Evolutionary conservation across 2,329 filamentous ascomycete species (phyloP), one percentile per base, ranked within the genome.

Genomic region (Nemania sp.): DNA sequence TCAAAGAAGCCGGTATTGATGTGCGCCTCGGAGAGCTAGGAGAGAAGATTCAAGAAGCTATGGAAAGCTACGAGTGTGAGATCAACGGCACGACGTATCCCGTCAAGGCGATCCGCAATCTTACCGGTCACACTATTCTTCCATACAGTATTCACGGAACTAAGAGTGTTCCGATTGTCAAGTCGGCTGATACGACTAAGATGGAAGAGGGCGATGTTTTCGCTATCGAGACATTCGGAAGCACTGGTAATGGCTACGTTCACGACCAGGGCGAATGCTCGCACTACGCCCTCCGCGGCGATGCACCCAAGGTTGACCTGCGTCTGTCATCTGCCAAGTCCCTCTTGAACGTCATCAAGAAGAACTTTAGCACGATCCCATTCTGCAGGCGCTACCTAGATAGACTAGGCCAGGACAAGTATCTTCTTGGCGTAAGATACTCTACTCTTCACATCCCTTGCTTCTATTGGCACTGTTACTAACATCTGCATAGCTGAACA

Each of bases 161-260:
- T 75, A 98, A 98, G 86, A 94, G 92, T 73, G 93, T 98, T 59
- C 95, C 94, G 0, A 97, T 98, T 76, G 93, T 98, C 71, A 97
- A 97, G 84, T 91, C 89, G 70, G 88, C 88, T 70, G 93, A 97
- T 77, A 89, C 91, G 79, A 97, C 93, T 60, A 97, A 97, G 86
- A 98, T 98, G 95, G 94, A 98, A 82, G 95, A 98, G 82, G 94
- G 94, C 49, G 94, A 98, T 77, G 90, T 94, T 20, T 98, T 97
- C 80, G 94, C 94, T 72, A 97, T 98, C 74, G 94, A 98, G 84
- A 98, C 94, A 0, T 98, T 98, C 80, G 95, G 94, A 68, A 96
- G 92, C 79, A 98, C 94, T 24, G 95, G 94, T 71, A 94, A 93
- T 78, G 94, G 94, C 72, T 92, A 93, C 77, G 93, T 97, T 64